Conservation (phyloP, 2,329 filamentous ascomycete species). For the Neonectria magnoliae region DNA sequence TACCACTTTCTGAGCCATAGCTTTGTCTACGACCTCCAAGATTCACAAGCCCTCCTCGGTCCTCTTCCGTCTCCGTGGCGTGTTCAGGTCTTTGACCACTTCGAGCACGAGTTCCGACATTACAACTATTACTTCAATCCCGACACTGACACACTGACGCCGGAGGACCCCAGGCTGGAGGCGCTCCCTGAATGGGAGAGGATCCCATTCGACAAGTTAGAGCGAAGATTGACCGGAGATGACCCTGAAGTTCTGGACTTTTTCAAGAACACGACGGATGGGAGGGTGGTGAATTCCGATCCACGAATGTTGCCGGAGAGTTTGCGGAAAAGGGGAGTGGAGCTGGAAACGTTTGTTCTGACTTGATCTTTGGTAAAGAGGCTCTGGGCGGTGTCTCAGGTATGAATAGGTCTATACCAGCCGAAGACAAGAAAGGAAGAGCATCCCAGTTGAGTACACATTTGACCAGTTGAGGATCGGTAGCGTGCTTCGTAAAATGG, state of each 20-base stretch:
- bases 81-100: constrained; percentile 9
- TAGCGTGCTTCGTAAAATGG: background rate
- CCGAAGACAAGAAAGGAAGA: background rate
- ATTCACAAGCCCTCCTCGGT: constrained; percentile 8
- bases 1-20: background rate
- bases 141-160: background rate
- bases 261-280: constrained; percentile 2
- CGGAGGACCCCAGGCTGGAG: constrained; percentile 10
- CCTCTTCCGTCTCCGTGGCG: constrained; percentile 6
- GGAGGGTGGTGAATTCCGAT: constrained; percentile 5
- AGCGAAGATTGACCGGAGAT: constrained; percentile 1
- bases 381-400: background rate
- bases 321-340: background rate
- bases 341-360: constrained; percentile 1
- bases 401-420: background rate
- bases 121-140: constrained; percentile 9
- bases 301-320: constrained; percentile 1
- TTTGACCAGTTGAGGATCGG: background rate
- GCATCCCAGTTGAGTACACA: background rate
- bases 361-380: background rate
- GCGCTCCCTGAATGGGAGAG: constrained; percentile 7
- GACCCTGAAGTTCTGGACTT: constrained; percentile 6
- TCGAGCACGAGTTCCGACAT: constrained; percentile 2
- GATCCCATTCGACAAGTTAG: background rate
- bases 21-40: constrained; percentile 10